A percentile compares a stretch with the other conserved stretches of the same genome.
Evolutionary conservation across 306 rosid species (phyloP).

Genomic region (Styphnolobium japonicum): DNA sequence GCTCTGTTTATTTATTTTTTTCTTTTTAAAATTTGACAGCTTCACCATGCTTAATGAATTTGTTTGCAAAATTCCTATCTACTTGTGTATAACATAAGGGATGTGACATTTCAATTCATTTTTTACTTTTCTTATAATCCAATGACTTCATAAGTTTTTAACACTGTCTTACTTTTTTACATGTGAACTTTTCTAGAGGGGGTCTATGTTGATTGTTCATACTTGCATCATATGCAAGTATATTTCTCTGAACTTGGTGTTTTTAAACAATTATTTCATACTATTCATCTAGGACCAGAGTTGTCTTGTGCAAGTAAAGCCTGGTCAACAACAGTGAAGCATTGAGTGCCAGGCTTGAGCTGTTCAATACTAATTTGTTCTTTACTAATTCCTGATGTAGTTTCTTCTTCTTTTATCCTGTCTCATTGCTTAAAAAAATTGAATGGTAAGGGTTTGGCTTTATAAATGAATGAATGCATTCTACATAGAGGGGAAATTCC

Average conservation of each 20-base stretch:
- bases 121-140: neutral
- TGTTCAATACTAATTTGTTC: neutral
- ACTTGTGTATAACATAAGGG: neutral
- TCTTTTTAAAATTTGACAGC: neutral
- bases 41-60: conserved; percentile 15
- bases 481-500: neutral
- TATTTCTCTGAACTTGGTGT: neutral
- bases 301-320: neutral
- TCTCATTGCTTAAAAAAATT: neutral
- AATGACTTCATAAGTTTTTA: neutral
- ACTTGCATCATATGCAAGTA: neutral
- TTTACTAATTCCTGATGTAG: neutral
- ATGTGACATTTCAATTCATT: neutral
- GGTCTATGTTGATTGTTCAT: neutral
- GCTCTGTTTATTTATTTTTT: neutral
- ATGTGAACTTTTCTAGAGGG: neutral
- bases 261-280: neutral
- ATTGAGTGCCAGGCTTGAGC: neutral
- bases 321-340: neutral
- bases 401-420: neutral
- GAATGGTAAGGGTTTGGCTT: neutral
- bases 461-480: neutral
- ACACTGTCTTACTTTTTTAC: neutral
- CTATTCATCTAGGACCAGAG: neutral
- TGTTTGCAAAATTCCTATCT: neutral